A percentile compares a stretch with the other conserved stretches of the same genome.
These are phyloP conservation scores for Onygena corvina DNA, from an alignment of 2,329 filamentous ascomycete species.

Conservation along the genomic window DNA sequence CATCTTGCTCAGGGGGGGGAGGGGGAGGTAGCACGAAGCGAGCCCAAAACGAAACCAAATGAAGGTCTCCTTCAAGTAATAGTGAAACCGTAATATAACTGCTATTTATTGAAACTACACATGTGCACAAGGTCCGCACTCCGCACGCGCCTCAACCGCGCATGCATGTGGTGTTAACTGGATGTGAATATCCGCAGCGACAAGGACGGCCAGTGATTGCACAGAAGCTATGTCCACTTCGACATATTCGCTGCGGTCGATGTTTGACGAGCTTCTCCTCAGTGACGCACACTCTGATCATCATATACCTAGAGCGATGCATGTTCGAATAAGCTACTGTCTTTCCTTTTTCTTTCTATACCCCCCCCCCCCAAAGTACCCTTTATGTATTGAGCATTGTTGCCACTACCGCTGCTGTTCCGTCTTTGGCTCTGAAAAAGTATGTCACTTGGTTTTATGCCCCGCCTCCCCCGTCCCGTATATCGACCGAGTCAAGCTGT, in stretches of 20 bases:
- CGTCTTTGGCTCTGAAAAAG: too few species aligned
- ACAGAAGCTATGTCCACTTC: too few species aligned
- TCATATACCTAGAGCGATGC: background rate
- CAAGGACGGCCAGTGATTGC: too few species aligned
- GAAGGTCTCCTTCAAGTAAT: background rate
- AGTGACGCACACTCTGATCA: background rate
- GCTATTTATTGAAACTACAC: background rate
- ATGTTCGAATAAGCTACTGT: too few species aligned
- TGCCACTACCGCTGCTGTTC: conserved; percentile 1
- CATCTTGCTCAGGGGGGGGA: background rate
- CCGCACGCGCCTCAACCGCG: background rate
- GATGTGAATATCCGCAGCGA: too few species aligned
- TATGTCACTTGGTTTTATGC: too few species aligned
- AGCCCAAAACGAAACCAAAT: background rate
- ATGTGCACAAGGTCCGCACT: background rate
- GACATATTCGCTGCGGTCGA: too few species aligned
- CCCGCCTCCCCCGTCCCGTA: background rate
- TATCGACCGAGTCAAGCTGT: background rate
- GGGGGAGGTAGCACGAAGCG: background rate
- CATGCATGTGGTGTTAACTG: background rate
- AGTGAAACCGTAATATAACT: background rate
- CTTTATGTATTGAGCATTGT: background rate
- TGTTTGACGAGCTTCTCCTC: too few species aligned
- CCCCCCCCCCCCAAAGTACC: background rate
- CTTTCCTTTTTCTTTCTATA: background rate